A percentile compares a stretch with the other conserved stretches of the same genome.
These are phyloP conservation scores for Coleophoma crateriformis DNA, from an alignment of 2,329 filamentous ascomycete genomes.

Conservation along the genomic window DNA sequence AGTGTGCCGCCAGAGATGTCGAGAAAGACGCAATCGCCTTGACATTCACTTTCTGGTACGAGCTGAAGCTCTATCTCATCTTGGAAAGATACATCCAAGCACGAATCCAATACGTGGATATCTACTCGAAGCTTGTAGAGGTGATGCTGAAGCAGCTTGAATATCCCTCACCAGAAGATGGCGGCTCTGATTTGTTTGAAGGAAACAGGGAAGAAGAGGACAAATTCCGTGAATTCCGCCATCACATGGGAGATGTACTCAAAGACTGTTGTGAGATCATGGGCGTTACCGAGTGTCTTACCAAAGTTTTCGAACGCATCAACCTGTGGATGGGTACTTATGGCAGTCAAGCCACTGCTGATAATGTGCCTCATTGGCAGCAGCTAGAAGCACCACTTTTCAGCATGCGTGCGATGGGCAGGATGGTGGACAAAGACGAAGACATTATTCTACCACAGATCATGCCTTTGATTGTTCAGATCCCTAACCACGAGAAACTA, in stretches of 20 bases:
- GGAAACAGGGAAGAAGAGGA: slow-evolving; percentile 95
- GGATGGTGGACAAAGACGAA: slow-evolving; percentile 91
- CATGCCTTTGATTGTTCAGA: slow-evolving; percentile 88
- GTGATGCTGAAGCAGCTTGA: slow-evolving; percentile 87
- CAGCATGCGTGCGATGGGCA: slow-evolving; percentile 90
- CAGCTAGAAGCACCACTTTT: slow-evolving; percentile 93
- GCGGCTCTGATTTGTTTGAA: slow-evolving; percentile 80
- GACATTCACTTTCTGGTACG: slow-evolving; percentile 98
- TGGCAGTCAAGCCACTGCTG: slow-evolving; percentile 65
- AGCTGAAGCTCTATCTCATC: slow-evolving; percentile 93
- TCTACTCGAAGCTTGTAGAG: slow-evolving; percentile 87
- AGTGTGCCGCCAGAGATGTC: slow-evolving; percentile 81
- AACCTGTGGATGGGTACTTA: slow-evolving; percentile 84
- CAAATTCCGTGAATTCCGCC: slow-evolving; percentile 92
- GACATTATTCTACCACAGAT: slow-evolving; percentile 82
- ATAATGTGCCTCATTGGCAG: slow-evolving; percentile 89
- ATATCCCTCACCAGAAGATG: slow-evolving; percentile 70
- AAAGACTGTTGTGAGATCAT: slow-evolving; percentile 98
- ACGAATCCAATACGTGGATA: slow-evolving; percentile 67
- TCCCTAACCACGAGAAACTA: slow-evolving; percentile 95
- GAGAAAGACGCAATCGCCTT: slow-evolving; percentile 88
- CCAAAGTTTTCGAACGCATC: slow-evolving; percentile 82
- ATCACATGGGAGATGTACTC: slow-evolving; percentile 94
- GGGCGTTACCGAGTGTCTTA: slow-evolving; percentile 83
- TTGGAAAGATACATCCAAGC: slow-evolving; percentile 85